Conservation (phyloP, 2,329 filamentous ascomycete genomes). For the Aspergillus candidus region DNA sequence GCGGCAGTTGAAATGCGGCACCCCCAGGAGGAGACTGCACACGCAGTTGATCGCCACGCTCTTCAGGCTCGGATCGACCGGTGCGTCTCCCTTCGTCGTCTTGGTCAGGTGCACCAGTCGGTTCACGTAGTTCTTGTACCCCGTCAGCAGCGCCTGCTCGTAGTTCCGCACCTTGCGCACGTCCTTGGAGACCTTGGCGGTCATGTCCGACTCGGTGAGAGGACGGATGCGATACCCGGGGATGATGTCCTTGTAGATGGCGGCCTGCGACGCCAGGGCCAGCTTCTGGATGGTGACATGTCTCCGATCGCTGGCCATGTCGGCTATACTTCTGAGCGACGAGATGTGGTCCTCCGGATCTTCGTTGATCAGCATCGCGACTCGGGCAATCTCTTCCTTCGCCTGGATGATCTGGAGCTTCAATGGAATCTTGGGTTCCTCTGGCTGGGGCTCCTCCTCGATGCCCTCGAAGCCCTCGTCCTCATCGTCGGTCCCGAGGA, state of each 20-base stretch:
- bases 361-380: constrained; percentile 77
- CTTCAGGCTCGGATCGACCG: constrained; percentile 46
- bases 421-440: constrained; percentile 61
- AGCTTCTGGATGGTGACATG: constrained; percentile 75
- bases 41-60: constrained; percentile 79
- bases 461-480: constrained; percentile 46
- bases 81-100: constrained; percentile 38
- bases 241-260: constrained; percentile 92
- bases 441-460: constrained; percentile 43
- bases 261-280: constrained; percentile 75
- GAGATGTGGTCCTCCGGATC: constrained; percentile 85
- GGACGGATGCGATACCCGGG: constrained; percentile 93
- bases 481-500: constrained; percentile 56
- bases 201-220: constrained; percentile 64
- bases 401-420: constrained; percentile 76
- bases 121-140: constrained; percentile 80
- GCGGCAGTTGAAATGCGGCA: constrained; percentile 97
- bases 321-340: constrained; percentile 69
- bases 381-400: constrained; percentile 84
- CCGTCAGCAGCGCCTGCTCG: constrained; percentile 78
- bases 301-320: constrained; percentile 58
- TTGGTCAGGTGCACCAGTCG: constrained; percentile 65
- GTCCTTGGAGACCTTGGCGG: constrained; percentile 83
- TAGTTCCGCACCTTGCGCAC: constrained; percentile 75
- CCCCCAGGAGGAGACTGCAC: constrained; percentile 70